Evolutionary conservation across 208 protist genomes (phyloP).

Genomic region (Phytomonas sp.): DNA sequence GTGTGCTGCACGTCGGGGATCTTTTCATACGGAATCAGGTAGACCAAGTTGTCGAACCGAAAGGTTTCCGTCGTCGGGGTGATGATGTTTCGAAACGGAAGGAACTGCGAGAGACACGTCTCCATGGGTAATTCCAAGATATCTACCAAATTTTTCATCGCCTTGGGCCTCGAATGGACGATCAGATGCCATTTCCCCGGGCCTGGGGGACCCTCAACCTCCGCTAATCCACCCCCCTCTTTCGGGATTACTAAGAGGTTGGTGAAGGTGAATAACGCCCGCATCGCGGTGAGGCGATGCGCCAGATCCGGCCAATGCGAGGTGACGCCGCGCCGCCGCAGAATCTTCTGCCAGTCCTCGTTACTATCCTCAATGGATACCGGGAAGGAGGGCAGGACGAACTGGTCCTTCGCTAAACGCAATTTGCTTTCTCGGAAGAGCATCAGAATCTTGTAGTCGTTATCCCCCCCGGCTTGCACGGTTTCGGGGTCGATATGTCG

Average conservation of each 20-base stretch:
- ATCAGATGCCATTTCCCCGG: constrained; percentile 75
- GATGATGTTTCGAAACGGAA: constrained; percentile 66
- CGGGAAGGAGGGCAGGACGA: constrained; percentile 64
- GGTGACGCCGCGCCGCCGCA: constrained; percentile 59
- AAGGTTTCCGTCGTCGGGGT: constrained; percentile 80
- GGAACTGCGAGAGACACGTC: constrained; percentile 43
- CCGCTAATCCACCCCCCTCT: constrained; percentile 70
- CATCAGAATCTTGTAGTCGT: constrained; percentile 88
- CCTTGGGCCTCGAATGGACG: constrained; percentile 40
- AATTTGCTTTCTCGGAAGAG: constrained; percentile 70
- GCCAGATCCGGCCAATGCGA: constrained; percentile 62
- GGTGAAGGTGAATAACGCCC: constrained; percentile 51
- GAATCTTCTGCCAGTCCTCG: constrained; percentile 69
- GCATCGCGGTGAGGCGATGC: constrained; percentile 67
- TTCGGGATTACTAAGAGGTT: constrained; percentile 80
- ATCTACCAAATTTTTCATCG: constrained; percentile 71
- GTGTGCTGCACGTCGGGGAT: constrained; percentile 75
- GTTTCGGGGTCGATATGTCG: constrained; percentile 39
- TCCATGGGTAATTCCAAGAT: constrained; percentile 85
- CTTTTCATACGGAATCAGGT: constrained; percentile 67
- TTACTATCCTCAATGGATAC: constrained; percentile 54
- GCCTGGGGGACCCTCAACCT: constrained; percentile 82
- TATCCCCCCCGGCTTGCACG: constrained; percentile 68
- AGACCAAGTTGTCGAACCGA: constrained; percentile 73
- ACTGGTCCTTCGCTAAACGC: constrained; percentile 75